Base-by-base conservation (phyloP, 768 basidiomycete species). In the Russula sp. region DNA sequence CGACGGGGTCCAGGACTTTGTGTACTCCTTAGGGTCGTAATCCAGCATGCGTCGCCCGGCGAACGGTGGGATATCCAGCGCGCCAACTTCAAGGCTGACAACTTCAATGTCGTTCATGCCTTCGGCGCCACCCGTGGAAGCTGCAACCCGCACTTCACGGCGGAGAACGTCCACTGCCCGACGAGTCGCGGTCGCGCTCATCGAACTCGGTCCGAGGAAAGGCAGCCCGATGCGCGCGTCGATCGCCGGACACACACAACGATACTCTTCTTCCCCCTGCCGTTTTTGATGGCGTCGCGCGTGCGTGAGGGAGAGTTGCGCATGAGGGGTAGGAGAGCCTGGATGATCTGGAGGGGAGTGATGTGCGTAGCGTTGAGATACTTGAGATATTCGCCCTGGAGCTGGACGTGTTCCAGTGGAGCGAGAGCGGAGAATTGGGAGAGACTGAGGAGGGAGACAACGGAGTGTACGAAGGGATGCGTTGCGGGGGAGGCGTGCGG, bases 221-320 rank as follows among this genome's bases (percentile, higher is more conserved):
- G 90, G 88, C n/a, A 91, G 76, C 13, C 90, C 90, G 46, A 90
- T 84, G 58, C 84, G 84, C 48, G 84, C 81, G 69, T 89, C 85
- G 49, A 83, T 83, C 20, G 87, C 86, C 0, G 92, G 89, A 92
- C 75, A 71, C 90, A 92, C 40, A 92, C 76, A 49, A 93, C 78
- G 66, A 93, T 85, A 14, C 83, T 80, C 62, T 74, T 72, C 64
- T 70, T 69, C 16, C 69, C 71, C n/a, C 64, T 61, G 49, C 69
- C 67, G 70, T 84, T 84, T 57, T 79, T 78, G 57, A 80, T 76
- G 40, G 80, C 78, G 73, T 85, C 83, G 36, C 78, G 80, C 11
- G 76, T 78, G 52, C 80, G 82, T 52, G 79, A 80, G 1, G 87
- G 81, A n/a, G 83, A 82, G 18, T 84, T 80, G 63, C 91, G 88